Percentiles rank a stretch among this genome's conserved stretches.
phyloP scores from a whole-genome alignment of 164 flowering plant genomes.

The Akebia trifoliata region DNA sequence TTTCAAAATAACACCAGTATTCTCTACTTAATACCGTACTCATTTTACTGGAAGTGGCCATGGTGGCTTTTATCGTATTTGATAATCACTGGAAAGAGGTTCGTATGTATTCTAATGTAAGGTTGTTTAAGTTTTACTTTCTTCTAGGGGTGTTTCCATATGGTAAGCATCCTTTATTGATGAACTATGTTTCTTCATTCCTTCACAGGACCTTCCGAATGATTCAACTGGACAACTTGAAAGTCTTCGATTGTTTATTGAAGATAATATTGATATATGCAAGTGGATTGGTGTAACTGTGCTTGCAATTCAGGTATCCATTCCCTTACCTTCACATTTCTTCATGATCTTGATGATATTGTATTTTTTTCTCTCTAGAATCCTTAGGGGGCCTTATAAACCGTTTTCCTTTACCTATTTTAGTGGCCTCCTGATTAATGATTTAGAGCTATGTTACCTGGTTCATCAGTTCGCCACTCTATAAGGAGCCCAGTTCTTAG shows the following conservation, averaged over 20 bases:
- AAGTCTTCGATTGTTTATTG: constrained; percentile 44
- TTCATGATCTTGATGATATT: neutral
- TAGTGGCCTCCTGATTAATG: too few species aligned
- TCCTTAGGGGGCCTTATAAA: too few species aligned
- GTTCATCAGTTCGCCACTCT: too few species aligned
- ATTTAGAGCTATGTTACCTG: too few species aligned
- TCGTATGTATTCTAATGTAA: constrained; percentile 3
- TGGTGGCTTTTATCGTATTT: constrained; percentile 57
- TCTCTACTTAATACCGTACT: constrained; percentile 42
- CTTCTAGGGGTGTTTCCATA: neutral
- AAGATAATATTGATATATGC: constrained; percentile 49
- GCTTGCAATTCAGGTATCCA: constrained; percentile 54
- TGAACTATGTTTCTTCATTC: neutral
- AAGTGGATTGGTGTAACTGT: constrained; percentile 67
- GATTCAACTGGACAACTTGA: constrained; percentile 84
- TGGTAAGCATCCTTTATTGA: neutral
- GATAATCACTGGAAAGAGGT: constrained; percentile 78
- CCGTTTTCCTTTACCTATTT: too few species aligned
- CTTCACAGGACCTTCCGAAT: constrained; percentile 62
- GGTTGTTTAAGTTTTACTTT: neutral
- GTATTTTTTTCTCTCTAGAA: neutral
- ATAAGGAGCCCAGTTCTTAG: too few species aligned
- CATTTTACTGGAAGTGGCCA: constrained; percentile 53
- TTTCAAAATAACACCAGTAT: constrained; percentile 36
- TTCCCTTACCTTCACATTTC: neutral